Conservation (phyloP, 192 early-diverging fungal genomes). For the Coemansia sp. region DNA sequence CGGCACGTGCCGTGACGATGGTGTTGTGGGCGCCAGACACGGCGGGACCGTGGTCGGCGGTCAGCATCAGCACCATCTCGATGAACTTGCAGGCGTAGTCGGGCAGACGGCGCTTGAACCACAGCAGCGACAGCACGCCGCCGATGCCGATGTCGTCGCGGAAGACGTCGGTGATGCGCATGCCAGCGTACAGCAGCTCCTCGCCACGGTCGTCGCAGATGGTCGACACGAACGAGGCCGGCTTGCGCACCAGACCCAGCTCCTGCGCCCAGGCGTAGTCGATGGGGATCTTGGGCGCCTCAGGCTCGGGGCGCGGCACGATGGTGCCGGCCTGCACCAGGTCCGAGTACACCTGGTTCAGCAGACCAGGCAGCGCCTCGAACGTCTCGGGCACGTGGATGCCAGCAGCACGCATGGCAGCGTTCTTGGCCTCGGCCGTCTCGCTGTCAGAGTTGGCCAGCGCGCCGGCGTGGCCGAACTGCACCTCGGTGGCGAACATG, state of each 20-base stretch:
- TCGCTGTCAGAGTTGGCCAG: constrained; percentile 94
- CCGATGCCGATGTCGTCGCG: constrained; percentile 98
- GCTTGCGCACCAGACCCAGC: constrained; percentile 96
- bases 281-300: constrained; percentile 96
- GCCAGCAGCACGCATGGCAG: constrained; percentile 77
- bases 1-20: constrained; percentile 92
- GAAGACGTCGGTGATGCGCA: constrained; percentile 98
- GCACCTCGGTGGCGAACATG: constrained; percentile 98
- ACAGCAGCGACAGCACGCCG: constrained; percentile 92
- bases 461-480: constrained; percentile 98
- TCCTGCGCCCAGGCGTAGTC: constrained; percentile 99
- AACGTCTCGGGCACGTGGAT: constrained; percentile 94
- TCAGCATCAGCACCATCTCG: constrained; percentile 99
- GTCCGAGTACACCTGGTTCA: constrained; percentile 73
- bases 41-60: constrained; percentile 98
- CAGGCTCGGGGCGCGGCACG: constrained; percentile 77
- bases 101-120: constrained; percentile 98
- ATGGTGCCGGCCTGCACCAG: constrained; percentile 74
- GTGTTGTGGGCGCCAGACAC: constrained; percentile 92
- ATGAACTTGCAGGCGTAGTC: constrained; percentile 95
- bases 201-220: constrained; percentile 99
- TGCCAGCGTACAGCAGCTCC: constrained; percentile 96
- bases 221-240: constrained; percentile 96
- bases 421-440: constrained; percentile 97
- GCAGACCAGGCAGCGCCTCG: constrained; percentile 83